Conservation (phyloP, 2,329 filamentous ascomycete species). For the Waltergamsia citrina region DNA sequence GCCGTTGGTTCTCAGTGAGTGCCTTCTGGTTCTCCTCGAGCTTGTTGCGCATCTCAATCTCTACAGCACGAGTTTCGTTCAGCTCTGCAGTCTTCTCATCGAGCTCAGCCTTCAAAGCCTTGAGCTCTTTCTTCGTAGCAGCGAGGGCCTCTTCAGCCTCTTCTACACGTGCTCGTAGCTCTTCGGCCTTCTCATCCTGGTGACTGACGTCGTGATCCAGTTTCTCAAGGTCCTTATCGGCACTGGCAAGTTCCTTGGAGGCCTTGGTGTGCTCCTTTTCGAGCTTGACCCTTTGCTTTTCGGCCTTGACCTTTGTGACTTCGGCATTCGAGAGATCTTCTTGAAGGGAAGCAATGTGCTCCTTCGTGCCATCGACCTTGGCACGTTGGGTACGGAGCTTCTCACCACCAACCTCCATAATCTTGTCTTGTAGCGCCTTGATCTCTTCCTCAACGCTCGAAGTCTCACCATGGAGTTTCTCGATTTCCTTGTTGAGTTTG, state of each 20-base stretch:
- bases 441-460: slow-evolving; percentile 88
- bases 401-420: slow-evolving; percentile 96
- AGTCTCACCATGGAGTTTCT: slow-evolving; percentile 75
- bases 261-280: slow-evolving; percentile 75
- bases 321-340: slow-evolving; percentile 83
- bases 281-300: slow-evolving; percentile 83
- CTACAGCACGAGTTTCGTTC: slow-evolving; percentile 77
- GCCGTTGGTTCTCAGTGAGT: slow-evolving; percentile 76
- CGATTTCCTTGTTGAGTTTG: slow-evolving; percentile 67
- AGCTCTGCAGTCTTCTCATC: slow-evolving; percentile 80
- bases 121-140: slow-evolving; percentile 71
- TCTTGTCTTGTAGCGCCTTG: slow-evolving; percentile 85
- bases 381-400: slow-evolving; percentile 83
- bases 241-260: slow-evolving; percentile 65
- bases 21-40: slow-evolving; percentile 93
- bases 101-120: slow-evolving; percentile 70
- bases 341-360: slow-evolving; percentile 69
- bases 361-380: slow-evolving; percentile 82
- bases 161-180: slow-evolving; percentile 63
- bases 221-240: slow-evolving; percentile 64
- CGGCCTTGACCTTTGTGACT: slow-evolving; percentile 81
- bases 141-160: slow-evolving; percentile 73
- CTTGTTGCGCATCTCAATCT: slow-evolving; percentile 98
- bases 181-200: slow-evolving; percentile 67
- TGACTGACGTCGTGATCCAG: slow-evolving; percentile 70